Percentiles rank a stretch among this genome's conserved stretches.
Evolutionary conservation across 495 filamentous ascomycete species (phyloP).

Genomic region (Hypoxylon lienhwacheense): DNA sequence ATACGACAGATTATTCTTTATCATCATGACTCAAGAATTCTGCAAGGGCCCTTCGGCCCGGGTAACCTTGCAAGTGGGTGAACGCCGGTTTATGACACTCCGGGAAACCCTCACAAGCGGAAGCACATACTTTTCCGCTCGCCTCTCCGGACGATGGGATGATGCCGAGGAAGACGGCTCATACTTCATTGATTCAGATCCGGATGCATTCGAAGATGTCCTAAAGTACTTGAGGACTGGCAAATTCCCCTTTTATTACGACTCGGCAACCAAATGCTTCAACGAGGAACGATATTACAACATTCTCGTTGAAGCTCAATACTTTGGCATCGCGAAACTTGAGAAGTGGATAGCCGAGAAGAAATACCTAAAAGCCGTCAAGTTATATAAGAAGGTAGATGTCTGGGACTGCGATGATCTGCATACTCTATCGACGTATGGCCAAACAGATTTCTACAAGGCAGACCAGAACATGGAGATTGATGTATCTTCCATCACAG

Average conservation of each 20-base stretch:
- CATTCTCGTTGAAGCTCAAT: slow-evolving; percentile 41
- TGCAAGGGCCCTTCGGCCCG: not conserved
- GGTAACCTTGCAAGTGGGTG: slow-evolving; percentile 19
- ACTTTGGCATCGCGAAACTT: slow-evolving; percentile 37
- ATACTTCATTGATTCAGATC: slow-evolving; percentile 50
- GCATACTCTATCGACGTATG: no score
- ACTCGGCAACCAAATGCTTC: slow-evolving; percentile 33
- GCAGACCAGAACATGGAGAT: no score
- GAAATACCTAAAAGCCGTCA: slow-evolving; percentile 16
- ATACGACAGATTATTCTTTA: not conserved
- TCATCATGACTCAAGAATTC: not conserved
- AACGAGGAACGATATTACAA: slow-evolving; percentile 40
- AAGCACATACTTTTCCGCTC: slow-evolving; percentile 22
- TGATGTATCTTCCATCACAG: not conserved
- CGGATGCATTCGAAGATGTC: slow-evolving; percentile 45
- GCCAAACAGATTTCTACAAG: no score
- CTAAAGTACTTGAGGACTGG: slow-evolving; percentile 44
- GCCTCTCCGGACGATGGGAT: slow-evolving; percentile 9
- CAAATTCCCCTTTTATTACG: slow-evolving; percentile 46
- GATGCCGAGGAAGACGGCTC: slow-evolving; percentile 38
- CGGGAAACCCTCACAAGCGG: slow-evolving; percentile 14
- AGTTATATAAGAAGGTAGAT: no score
- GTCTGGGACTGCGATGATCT: no score
- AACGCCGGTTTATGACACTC: slow-evolving; percentile 17
- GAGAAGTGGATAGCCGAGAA: slow-evolving; percentile 22